Evolutionary conservation across 139 green algal genomes (phyloP).

Genomic region (Dunaliella primolecta): DNA sequence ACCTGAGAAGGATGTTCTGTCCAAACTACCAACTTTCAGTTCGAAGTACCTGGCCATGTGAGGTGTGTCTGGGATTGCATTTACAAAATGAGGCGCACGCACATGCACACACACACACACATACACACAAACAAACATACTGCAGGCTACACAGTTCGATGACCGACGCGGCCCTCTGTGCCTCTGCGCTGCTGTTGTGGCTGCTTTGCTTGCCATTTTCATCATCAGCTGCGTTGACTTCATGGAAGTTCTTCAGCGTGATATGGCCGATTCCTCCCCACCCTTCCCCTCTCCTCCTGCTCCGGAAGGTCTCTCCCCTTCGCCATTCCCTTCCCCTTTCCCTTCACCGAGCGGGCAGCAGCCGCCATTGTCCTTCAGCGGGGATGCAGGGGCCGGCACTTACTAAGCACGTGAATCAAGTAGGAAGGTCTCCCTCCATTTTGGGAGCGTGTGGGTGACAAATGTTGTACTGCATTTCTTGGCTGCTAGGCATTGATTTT

Average conservation of each 20-base stretch:
- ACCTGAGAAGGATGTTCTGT: no score
- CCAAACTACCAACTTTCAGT: no score
- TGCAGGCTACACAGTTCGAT: constrained; percentile 60
- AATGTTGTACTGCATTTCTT: no score
- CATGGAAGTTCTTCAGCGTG: constrained; percentile 33
- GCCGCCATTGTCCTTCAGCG: background rate
- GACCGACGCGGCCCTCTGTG: constrained; percentile 72
- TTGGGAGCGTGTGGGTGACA: no score
- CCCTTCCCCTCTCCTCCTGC: background rate
- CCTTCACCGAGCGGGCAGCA: background rate
- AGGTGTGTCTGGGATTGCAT: no score
- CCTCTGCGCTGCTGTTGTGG: constrained; percentile 64
- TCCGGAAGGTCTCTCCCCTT: background rate
- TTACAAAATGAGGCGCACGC: background rate
- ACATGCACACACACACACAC: background rate
- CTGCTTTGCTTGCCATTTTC: constrained; percentile 71
- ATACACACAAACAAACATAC: background rate
- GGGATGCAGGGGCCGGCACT: background rate
- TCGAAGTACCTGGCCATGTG: no score
- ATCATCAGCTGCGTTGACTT: constrained; percentile 68
- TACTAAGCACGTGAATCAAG: no score
- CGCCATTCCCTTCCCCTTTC: background rate
- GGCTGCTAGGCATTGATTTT: no score
- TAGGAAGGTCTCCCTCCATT: no score
- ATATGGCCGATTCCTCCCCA: background rate